Base-by-base conservation (phyloP, 2,329 filamentous ascomycete genomes). In the Chaetomium sp. region DNA sequence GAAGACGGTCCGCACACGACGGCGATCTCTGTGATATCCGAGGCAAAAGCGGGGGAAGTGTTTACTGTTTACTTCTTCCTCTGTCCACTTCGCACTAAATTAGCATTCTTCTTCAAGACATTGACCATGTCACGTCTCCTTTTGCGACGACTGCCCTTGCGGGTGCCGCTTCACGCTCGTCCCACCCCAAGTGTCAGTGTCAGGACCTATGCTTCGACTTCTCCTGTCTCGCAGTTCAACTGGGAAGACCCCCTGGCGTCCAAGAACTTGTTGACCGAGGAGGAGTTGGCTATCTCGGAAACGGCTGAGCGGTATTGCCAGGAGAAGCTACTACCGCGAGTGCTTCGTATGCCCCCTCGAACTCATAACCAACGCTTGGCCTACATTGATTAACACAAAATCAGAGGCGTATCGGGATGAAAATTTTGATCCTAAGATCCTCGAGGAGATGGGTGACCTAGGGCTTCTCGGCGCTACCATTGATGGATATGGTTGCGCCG, bases 301-400 rank as follows among this genome's bases (percentile, higher is more conserved):
- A 96, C 92, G 6, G 94, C 94, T 38, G 91, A 96, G 78, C 86
- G 91, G 67, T 99, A 98, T 75, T 98, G 93, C 75, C 94, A 98
- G 77, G 93, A 98, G 76, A 86, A 87, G 66, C 83, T 99, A 80
- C 81, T 91, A 50, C 95, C 95, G 58, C 84, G 94, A 69, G 90
- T 99, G 58, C 83, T 97, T 65, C 89, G 93, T 97, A 83, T 9
- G 35, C n/a, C 25, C 27, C 31, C 49, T 9, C 29, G 10, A 5
- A 16, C 53, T 31, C 25, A 29, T 16, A 27, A 1, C 21, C 27
- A 21, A 25, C n/a, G 27, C 16, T 47, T 2, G 51, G 58, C 31
- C 33, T 3, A 25, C 27, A 4, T 6, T 63, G 33, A 42, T 31
- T 54, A 8, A 57, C 33, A 8, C 21, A 31, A 4, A 21, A 33